Percentiles rank a stretch among this genome's conserved stretches.
These are phyloP conservation scores for Prosopis cineraria DNA, from an alignment of 306 rosid genomes.

Conservation along the genomic window DNA sequence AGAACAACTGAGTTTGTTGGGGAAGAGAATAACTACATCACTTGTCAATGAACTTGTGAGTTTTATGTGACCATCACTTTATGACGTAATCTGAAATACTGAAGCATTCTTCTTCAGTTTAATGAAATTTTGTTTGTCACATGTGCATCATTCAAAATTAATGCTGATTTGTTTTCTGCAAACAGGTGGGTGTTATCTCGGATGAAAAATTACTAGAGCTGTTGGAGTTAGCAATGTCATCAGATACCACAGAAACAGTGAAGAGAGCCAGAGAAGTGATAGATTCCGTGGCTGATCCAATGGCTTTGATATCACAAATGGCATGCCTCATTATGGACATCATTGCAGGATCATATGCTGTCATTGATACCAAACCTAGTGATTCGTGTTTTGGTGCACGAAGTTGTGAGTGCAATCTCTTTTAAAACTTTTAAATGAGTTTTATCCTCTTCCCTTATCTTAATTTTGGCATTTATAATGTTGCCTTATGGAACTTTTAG, in stretches of 20 bases:
- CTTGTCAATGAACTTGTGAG: conserved; percentile 98
- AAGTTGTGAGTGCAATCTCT: conserved; percentile 69
- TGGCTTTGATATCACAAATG: conserved; percentile 93
- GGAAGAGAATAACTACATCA: conserved; percentile 82
- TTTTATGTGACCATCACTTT: conserved; percentile 37
- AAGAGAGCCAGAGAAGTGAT: conserved; percentile 93
- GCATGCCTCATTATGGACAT: conserved; percentile 97
- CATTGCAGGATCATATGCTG: conserved; percentile 86
- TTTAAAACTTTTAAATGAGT: conserved; percentile 15
- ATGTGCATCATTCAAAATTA: conserved; percentile 26
- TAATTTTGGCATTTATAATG: conserved; percentile 22
- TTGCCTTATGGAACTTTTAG: conserved; percentile 8
- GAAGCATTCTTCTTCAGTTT: conserved; percentile 24
- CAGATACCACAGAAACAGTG: conserved; percentile 93
- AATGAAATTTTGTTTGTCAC: neutral
- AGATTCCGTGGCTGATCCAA: conserved; percentile 95
- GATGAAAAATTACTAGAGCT: conserved; percentile 94
- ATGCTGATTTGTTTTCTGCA: conserved; percentile 41
- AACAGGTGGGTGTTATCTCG: conserved; percentile 95
- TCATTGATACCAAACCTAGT: conserved; percentile 56
- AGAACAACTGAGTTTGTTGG: conserved; percentile 94
- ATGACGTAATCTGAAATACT: conserved; percentile 25
- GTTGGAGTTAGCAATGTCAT: conserved; percentile 94
- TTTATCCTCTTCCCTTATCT: conserved; percentile 26
- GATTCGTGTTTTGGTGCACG: conserved; percentile 62